Evolutionary conservation across 768 basidiomycete species (phyloP).

Genomic region (Chlorophyllum brunneum): DNA sequence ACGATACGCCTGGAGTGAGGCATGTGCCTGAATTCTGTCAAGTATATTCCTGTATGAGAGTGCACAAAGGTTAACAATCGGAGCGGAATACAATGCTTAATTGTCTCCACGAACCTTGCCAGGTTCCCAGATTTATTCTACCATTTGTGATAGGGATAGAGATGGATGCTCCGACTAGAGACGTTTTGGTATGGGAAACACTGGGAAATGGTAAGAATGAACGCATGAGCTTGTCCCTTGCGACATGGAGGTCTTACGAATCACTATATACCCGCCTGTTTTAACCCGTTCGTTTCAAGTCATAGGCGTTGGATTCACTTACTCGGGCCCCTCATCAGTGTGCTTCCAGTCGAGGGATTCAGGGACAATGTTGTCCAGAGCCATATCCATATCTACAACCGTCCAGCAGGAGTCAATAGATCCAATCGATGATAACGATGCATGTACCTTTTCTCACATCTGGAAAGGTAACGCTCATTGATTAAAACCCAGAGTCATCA

Average conservation of each 20-base stretch:
- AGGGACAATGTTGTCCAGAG: conserved; percentile 83
- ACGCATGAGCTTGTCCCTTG: neutral
- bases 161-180: conserved; percentile 79
- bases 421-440: neutral
- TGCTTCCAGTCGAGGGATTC: conserved; percentile 80
- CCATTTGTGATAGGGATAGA: conserved; percentile 82
- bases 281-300: conserved; percentile 1
- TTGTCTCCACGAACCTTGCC: conserved; percentile 69
- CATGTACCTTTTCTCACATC: conserved; percentile 35
- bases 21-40: conserved; percentile 77
- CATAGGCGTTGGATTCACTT: conserved; percentile 26
- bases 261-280: conserved; percentile 42
- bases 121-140: conserved; percentile 78
- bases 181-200: conserved; percentile 88
- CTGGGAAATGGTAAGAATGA: conserved; percentile 30
- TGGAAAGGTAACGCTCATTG: conserved; percentile 20
- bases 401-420: too few relatives aligned
- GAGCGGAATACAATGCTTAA: neutral
- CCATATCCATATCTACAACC: conserved; percentile 87
- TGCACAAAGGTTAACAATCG: neutral
- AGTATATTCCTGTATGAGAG: conserved; percentile 62
- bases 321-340: conserved; percentile 93
- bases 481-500: conserved; percentile 20
- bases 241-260: conserved; percentile 50
- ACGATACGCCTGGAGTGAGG: conserved; percentile 68